Base-by-base conservation (phyloP, 202 grass and related monocot genomes). In the Hordeum pubiflorum region DNA sequence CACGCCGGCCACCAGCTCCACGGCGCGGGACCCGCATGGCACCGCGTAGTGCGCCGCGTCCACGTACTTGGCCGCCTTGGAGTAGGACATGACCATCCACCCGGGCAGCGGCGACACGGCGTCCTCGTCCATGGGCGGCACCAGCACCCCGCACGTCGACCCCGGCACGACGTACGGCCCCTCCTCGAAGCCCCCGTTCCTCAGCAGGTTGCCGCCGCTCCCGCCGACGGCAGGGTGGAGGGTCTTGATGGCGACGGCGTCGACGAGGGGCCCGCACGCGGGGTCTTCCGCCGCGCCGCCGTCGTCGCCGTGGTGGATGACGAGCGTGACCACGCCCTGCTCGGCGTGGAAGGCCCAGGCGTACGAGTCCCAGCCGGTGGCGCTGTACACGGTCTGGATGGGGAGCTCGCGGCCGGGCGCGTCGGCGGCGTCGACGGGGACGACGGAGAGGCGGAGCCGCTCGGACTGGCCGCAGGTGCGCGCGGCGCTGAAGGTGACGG, bases 361-460 rank as follows among this genome's bases (percentile, higher is more conserved):
- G 61, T 92, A 89, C 33, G 75, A 89, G 76, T 88, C 90, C 90
- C 86, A 89, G 24, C 90, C 86, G 60, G 5, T 81, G 58, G 64
- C 83, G 69, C 69, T 86, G 63, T 86, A 89, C 23, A 88, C 60
- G 8, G 86, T 92, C 79, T 92, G 86, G 17, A 89, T 77, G 9
- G 83, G 83, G 31, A 92, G 58, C n/a, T 84, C 33, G 41, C 71
- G 72, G 22, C 20, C 72, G 22, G 34, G 77, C 60, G 81, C 86
- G 11, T 41, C 39, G 11, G 11, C 39, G 5, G 76, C 90, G 22
- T 10, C 21, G 21, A 0, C 21, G 12, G 86, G 80, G 11, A 65
- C 69, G 63, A 81, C 83, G 7, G 90, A 86, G n/a, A 92, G 43
- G 61, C 74, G 86, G 26, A 92, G 83, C 46, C 74, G 56, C 44